These are phyloP conservation scores for Coemansia sp. DNA, from an alignment of 192 early-diverging fungal species.

Conservation along the genomic window DNA sequence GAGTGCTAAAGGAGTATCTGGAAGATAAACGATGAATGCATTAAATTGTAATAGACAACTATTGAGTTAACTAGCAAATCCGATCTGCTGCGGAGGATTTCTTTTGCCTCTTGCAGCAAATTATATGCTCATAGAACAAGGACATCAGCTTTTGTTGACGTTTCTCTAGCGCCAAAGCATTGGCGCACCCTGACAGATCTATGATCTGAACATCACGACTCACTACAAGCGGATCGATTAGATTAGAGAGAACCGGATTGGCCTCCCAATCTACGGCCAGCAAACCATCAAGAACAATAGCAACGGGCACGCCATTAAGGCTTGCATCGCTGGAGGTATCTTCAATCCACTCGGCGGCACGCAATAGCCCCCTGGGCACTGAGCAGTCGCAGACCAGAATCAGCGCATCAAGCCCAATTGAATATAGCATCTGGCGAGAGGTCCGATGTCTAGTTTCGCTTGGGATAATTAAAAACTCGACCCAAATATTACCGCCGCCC, in stretches of 20 bases:
- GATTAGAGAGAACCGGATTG: slow-evolving; percentile 6
- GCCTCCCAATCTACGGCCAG: slow-evolving; percentile 22
- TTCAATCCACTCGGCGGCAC: slow-evolving; percentile 46
- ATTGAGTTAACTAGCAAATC: background rate
- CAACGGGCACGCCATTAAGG: slow-evolving; percentile 20
- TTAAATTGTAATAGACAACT: background rate
- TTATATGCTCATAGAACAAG: slow-evolving; percentile 12
- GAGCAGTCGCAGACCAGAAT: slow-evolving; percentile 44
- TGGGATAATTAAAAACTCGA: slow-evolving; percentile 44
- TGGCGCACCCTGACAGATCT: slow-evolving; percentile 34
- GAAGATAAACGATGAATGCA: background rate
- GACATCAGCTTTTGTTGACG: slow-evolving; percentile 10
- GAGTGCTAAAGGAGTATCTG: slow-evolving; percentile 52
- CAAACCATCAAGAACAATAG: slow-evolving; percentile 40
- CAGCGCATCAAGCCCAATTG: slow-evolving; percentile 33
- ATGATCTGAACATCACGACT: slow-evolving; percentile 24
- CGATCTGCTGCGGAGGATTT: background rate
- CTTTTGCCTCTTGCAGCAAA: slow-evolving; percentile 2
- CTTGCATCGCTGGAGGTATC: slow-evolving; percentile 11
- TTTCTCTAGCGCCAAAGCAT: slow-evolving; percentile 1
- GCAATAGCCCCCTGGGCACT: slow-evolving; percentile 26
- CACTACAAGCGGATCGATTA: slow-evolving; percentile 27
- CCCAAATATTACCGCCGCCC: slow-evolving; percentile 17
- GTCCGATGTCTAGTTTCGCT: slow-evolving; percentile 39
- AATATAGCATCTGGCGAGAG: slow-evolving; percentile 50